phyloP scores from a whole-genome alignment of 2,329 filamentous ascomycete genomes.

The Sclerotinia subarctica region DNA sequence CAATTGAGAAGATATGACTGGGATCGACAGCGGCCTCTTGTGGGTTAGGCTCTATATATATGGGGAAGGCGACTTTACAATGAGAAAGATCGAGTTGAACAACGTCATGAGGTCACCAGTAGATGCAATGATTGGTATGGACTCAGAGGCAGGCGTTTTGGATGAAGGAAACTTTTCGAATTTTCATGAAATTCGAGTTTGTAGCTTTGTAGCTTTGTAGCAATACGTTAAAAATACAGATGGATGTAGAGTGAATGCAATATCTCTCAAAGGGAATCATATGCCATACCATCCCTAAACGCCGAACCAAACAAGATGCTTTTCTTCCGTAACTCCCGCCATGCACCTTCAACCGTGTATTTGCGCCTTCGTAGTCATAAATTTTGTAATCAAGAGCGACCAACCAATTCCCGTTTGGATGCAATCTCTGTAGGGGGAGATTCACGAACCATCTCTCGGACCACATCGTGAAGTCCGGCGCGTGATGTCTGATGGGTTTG shows the following conservation, averaged over 20 bases:
- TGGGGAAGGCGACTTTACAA: not conserved
- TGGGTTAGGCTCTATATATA: not conserved
- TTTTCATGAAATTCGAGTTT: constrained; percentile 23
- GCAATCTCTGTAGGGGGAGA: constrained; percentile 21
- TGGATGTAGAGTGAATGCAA: constrained; percentile 14
- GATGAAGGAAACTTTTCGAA: constrained; percentile 16
- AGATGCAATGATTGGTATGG: constrained; percentile 5
- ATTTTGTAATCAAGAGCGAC: constrained; percentile 31
- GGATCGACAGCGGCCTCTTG: not conserved
- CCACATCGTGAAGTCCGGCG: constrained; percentile 24
- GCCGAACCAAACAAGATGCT: constrained; percentile 26
- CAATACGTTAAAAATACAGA: constrained; percentile 33
- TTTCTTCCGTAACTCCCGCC: constrained; percentile 27
- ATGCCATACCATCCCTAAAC: constrained; percentile 19
- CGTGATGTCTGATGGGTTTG: constrained; percentile 28
- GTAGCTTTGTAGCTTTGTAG: not conserved
- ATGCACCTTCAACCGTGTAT: constrained; percentile 23
- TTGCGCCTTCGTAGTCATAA: constrained; percentile 33
- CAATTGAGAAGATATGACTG: not conserved
- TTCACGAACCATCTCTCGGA: constrained; percentile 26
- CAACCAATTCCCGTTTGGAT: constrained; percentile 22
- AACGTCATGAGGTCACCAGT: not conserved
- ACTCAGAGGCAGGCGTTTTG: not conserved
- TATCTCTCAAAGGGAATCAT: constrained; percentile 27
- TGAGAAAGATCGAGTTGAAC: not conserved